Evolutionary conservation across 208 protist species (phyloP), one percentile per base, ranked within the genome.

Genomic region (Trypanosoma rangeli): DNA sequence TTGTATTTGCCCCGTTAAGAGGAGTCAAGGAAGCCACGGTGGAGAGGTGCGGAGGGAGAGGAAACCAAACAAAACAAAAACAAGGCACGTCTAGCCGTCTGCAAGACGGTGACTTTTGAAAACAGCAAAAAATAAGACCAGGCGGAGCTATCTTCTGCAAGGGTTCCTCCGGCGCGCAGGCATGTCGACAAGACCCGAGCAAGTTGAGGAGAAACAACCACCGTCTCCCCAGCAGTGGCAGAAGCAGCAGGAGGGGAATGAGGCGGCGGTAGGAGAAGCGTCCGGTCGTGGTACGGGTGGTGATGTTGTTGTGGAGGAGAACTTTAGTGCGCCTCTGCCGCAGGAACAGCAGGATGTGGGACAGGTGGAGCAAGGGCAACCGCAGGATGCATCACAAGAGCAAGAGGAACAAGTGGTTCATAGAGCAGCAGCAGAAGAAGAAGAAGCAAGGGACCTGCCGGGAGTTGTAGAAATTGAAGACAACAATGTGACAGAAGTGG

Each of bases 31-130:
- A 26, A 26, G 49, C 22, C n/a, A 9, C 12, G 20, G 49, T 29
- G n/a, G 46, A 33, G 2, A 49, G 56, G 44, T 22, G 22, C 4
- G 35, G 18, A 22, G 53, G 55, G 31, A 18, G 5, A 22, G 31
- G 29, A 59, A 67, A 54, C 4, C 53, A 59, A 24, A n/a, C 4
- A 60, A 44, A 44, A 44, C 4, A 46, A 46, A 46, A 44, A 60
- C 24, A 44, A 60, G 20, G 26, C n/a, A n/a, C n/a, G n/a, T n/a
- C n/a, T n/a, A n/a, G n/a, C n/a, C n/a, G n/a, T n/a, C n/a, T 26
- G 48, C 15, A 58, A 33, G 28, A 31, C 22, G 18, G 18, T 59
- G 18, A 9, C 15, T 37, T 9, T 59, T 20, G 22, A 39, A 2
- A 35, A 37, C 55, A 59, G 39, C n/a, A 37, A 42, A 37, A 59